Base-by-base conservation (phyloP, 2,329 filamentous ascomycete genomes). In the Fusarium sp. region DNA sequence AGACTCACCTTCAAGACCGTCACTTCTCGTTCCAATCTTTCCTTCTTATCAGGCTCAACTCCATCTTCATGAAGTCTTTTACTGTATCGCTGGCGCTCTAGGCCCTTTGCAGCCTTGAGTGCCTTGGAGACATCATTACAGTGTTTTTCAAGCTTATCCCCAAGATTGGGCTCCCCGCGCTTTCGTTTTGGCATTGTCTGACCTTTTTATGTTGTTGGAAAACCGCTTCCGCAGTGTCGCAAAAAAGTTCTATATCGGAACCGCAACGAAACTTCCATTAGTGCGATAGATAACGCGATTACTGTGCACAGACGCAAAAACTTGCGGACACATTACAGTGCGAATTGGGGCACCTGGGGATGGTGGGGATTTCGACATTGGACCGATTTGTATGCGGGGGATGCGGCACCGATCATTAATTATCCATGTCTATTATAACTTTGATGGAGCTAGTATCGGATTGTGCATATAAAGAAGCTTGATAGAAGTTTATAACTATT, bases 41-140 rank as follows among this genome's bases (percentile, higher is more conserved):
- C 83, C 28, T 89, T 83, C 77, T 90, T 90, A 49, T 87, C 87
- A 14, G 82, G 73, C 5, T 82, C 79, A 22, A 83, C 76, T 58
- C 84, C 85, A 59, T 83, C 82, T 35, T 89, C 87, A 56, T 83
- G 85, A 20, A 89, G 81, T 47, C 87, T 84, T 80, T 90, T 92
- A 70, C 91, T 88, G 68, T 93, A 87, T 73, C 94, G 93, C 83
- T 96, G 94, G 51, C 93, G 88, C 84, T 96, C 93, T 79, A 94
- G 92, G 52, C 91, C 91, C 79, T 93, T 94, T 64, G 91, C 92
- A 17, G 87, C 85, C 81, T 94, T 94, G 69, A 96, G 86, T 2
- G 91, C 92, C 66, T 90, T 88, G 70, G 87, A 87, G 14, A 96
- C 85, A 41, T 90, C 86, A 78, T 89, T 90, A 72, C 87, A 86